Evolutionary conservation across 2,329 filamentous ascomycete genomes (phyloP), one percentile per base, ranked within the genome.

Genomic region (Hymenoscyphus scutula): DNA sequence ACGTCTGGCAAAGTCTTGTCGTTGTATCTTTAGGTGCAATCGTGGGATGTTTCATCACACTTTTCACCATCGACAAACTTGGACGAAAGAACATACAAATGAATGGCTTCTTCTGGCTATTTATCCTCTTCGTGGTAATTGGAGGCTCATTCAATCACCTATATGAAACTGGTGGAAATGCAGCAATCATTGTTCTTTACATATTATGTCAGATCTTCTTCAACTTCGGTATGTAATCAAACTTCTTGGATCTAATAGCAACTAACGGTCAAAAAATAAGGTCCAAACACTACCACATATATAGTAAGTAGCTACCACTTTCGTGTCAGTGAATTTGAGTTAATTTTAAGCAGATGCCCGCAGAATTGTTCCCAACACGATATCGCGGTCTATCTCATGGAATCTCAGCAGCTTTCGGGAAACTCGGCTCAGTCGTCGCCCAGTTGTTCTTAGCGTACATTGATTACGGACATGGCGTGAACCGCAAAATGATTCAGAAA

Each of bases 341-440:
- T 53, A 88, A 69, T 82, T 88, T 64, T 77, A 88, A 1, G 11
- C 10, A 60, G 58, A 56, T 61, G 29, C 84, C 86, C 0, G 85
- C 84, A 45, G 85, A 89, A 74, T 85, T 83, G 69, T 89, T 85
- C 66, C 86, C 86, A 0, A 88, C 85, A 0, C 78, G 86, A 17
- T 88, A 88, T 69, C 79, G 86, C 2, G 83, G 83, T 0, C 84
- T 84, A 0, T 84, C 81, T 0, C 88, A 90, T 70, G 88, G 88
- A 17, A 72, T 90, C 27, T 87, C 83, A 1, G 88, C 88, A 2
- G 88, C 87, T 0, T 81, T 82, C 66, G 88, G 88, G 8, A 90
- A 90, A 68, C 75, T 89, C 2, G 88, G 88, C 7, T 87, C 88
- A 27, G 88, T 90, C 61, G 76, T 89, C 89, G 63, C 63, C 25